Base-by-base conservation (phyloP, 1,139 yeast species). In the Tardiomyces depauwii region DNA sequence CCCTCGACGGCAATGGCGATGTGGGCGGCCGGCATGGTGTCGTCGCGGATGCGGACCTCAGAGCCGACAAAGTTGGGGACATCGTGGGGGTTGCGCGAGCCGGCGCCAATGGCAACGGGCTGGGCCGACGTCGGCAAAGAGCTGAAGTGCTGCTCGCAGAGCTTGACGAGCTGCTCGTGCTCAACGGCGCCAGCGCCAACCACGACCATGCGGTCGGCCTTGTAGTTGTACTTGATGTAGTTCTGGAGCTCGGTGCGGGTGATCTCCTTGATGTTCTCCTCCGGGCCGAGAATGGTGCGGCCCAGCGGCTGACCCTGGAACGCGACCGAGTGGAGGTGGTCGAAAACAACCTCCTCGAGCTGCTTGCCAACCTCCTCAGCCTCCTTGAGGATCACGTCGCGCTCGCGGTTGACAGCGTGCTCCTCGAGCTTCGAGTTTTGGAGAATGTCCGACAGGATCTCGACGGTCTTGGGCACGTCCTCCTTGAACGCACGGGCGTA, bases 311-410 rank as follows among this genome's bases (percentile, higher is more conserved):
- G 98, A 54, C 78, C 81, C 62, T 78, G 85, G 70, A 78, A 91
- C 9, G 95, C 89, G 28, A 89, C 87, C 41, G 95, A 87, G 67
- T 91, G 99, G 49, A 91, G 72, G 65, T 93, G 95, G 67, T 91
- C 99, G 65, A 93, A 93, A 13, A 93, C 95, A 42, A 91, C 97
- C 65, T 91, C 99, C 63, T 91, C 98, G 62, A 86, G 85, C 93
- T 87, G 88, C 68, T 89, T 91, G 65, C 89, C 97, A 49, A 91
- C 97, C 67, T 91, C 98, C 65, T 93, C 98, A 57, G 93, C 80
- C 67, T 91, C 99, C 62, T 96, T 84, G 52, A 91, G 78, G 53
- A 91, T 91, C 39, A 91, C 99, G 54, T 91, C 95, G 56, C 97
- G 78, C 68, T 91, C 99, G 57, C 91, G 83, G 65, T 91, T 96